Evolutionary conservation across 139 green algal genomes (phyloP), one percentile per base, ranked within the genome.

Genomic region (Auxenochlorella pyrenoidosa): DNA sequence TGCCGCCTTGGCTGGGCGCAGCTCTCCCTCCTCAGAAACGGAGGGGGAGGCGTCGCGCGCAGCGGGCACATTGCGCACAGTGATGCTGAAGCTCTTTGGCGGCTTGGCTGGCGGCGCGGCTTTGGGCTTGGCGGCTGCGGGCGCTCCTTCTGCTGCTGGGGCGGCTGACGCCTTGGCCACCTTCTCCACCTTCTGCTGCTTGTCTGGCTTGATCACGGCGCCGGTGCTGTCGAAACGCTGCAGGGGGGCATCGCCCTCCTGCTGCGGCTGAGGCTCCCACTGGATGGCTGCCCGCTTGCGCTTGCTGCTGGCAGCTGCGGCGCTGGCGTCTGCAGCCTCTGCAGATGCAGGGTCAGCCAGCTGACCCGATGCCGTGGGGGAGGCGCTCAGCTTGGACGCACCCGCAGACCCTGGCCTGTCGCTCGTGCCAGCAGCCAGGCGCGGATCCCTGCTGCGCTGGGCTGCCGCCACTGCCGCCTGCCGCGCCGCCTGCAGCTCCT

Each of bases 251-350:
- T 88, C 84, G 1, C 75, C 77, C 0, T 75, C 72, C 43, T 71
- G n/a, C 8, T 36, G 16, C 32, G 38, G 18, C 43, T 88, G 84
- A 2, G 84, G 77, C 76, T 88, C 43, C 84, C 84, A 88, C 43
- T 70, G 47, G 5, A 88, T 88, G 43, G 84, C 28, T 0, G 43
- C 44, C 1, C 82, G 82, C 82, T 87, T 87, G 44, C 82, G 66
- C 43, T 79, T 87, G 66, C 54, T 32, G 68, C 68, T 41, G 26
- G 81, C 66, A 21, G 5, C 30, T 32, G 32, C 76, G 8, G 12
- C 38, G 36, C 36, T 34, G 36, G 18, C 71, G 40, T 22, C 34
- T 28, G 34, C 16, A 30, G 68, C 68, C 44, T n/a, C 68, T 75
- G 34, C 66, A 32, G 24, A 32, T 22, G 19, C 38, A 3, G 63